phyloP scores from a whole-genome alignment of 192 early-diverging fungal genomes.

The Gigaspora rosea region DNA sequence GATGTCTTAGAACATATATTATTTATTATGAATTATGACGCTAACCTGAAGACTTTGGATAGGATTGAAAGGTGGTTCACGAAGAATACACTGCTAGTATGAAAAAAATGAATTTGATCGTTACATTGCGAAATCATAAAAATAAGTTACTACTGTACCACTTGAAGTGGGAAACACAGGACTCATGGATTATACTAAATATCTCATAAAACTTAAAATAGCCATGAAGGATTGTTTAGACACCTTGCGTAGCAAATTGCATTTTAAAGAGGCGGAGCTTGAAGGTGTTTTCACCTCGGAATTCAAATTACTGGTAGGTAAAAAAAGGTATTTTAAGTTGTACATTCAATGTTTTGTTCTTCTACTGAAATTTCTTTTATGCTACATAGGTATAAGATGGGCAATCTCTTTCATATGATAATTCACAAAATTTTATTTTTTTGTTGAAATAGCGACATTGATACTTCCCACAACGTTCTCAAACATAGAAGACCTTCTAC shows the following conservation, averaged over 20 bases:
- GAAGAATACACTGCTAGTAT: conserved; percentile 10
- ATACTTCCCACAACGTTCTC: conserved; percentile 6
- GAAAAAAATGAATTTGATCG: conserved; percentile 21
- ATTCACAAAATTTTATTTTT: conserved; percentile 27
- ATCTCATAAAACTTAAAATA: conserved; percentile 6
- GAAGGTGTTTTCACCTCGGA: conserved; percentile 18
- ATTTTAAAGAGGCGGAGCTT: conserved; percentile 29
- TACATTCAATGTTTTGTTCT: conserved; percentile 21
- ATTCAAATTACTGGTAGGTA: conserved; percentile 27
- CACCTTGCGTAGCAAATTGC: conserved; percentile 22
- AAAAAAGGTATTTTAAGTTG: conserved; percentile 7
- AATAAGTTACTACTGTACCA: neutral
- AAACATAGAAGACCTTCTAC: conserved; percentile 19
- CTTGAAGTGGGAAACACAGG: conserved; percentile 30
- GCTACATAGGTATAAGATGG: conserved; percentile 22
- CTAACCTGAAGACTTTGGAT: neutral
- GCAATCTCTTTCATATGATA: conserved; percentile 27
- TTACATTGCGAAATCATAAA: conserved; percentile 18
- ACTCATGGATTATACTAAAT: conserved; percentile 19
- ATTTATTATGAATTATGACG: too few relatives aligned
- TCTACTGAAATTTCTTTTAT: conserved; percentile 16
- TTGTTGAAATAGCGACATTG: conserved; percentile 27
- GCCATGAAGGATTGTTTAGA: conserved; percentile 18
- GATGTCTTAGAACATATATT: too few relatives aligned
- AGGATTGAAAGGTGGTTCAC: conserved; percentile 23